A percentile compares a stretch with the other conserved stretches of the same genome.
phyloP scores from a whole-genome alignment of 2,329 filamentous ascomycete genomes.

The Cladorrhinum sp. region DNA sequence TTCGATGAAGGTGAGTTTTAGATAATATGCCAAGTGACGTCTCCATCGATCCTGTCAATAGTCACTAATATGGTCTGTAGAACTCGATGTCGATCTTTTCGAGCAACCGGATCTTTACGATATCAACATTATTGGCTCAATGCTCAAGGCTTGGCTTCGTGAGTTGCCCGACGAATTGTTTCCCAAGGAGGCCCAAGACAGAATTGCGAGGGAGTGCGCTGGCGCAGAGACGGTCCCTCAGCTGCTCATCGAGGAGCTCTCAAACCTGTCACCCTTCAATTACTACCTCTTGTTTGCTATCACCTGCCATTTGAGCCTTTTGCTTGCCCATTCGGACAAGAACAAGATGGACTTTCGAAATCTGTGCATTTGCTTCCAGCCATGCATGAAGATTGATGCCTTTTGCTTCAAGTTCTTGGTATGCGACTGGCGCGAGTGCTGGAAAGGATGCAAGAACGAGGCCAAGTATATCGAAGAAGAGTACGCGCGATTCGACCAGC shows the following conservation, averaged over 20 bases:
- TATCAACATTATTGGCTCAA: constrained; percentile 92
- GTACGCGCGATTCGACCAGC: constrained; percentile 58
- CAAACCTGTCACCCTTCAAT: constrained; percentile 91
- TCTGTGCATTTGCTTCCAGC: constrained; percentile 94
- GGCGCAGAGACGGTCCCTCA: constrained; percentile 79
- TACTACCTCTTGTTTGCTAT: constrained; percentile 98
- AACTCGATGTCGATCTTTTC: constrained; percentile 86
- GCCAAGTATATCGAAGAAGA: constrained; percentile 72
- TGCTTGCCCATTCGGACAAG: constrained; percentile 87
- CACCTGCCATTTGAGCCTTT: constrained; percentile 88
- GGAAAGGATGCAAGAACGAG: constrained; percentile 94
- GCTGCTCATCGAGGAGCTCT: constrained; percentile 84
- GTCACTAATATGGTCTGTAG: constrained; percentile 41
- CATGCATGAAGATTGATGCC: constrained; percentile 92
- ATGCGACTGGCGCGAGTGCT: constrained; percentile 93
- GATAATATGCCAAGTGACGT: neutral
- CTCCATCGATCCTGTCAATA: neutral
- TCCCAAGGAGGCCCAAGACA: constrained; percentile 77
- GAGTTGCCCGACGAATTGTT: constrained; percentile 94
- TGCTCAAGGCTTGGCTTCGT: constrained; percentile 94
- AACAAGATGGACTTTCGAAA: constrained; percentile 99
- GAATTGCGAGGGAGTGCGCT: constrained; percentile 74
- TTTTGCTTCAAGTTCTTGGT: constrained; percentile 96
- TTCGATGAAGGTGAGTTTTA: constrained; percentile 72
- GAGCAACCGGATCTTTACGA: constrained; percentile 86